Evolutionary conservation across 2,329 filamentous ascomycete species (phyloP).

Genomic region (Cladophialophora immunda): DNA sequence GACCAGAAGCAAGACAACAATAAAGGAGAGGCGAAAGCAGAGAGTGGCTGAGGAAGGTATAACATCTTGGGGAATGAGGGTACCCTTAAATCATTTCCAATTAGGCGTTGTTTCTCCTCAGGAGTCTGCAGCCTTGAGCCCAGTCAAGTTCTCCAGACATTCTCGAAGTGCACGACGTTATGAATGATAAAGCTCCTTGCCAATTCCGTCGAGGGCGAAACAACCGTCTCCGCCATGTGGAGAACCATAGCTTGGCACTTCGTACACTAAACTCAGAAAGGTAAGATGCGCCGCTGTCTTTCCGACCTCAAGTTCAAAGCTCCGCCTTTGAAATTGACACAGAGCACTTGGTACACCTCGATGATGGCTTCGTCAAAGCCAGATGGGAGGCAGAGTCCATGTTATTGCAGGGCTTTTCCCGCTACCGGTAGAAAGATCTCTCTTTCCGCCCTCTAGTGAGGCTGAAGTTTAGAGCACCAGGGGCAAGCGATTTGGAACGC

Average conservation of each 20-base stretch:
- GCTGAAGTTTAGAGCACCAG: background rate
- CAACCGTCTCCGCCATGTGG: background rate
- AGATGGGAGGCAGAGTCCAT: background rate
- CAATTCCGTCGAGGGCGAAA: background rate
- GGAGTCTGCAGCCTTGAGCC: background rate
- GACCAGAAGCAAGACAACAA: background rate
- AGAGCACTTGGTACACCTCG: background rate
- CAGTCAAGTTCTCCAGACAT: background rate
- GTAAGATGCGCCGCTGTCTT: background rate
- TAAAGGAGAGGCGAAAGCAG: background rate
- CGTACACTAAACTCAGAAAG: conserved; percentile 13
- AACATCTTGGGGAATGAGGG: background rate
- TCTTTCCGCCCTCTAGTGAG: background rate
- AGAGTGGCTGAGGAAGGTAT: background rate
- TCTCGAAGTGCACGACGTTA: background rate
- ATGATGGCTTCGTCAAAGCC: conserved; percentile 1
- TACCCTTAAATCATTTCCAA: background rate
- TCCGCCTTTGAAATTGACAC: background rate
- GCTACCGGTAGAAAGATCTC: background rate
- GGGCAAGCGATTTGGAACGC: background rate
- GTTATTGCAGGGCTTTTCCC: background rate
- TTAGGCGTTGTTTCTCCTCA: background rate
- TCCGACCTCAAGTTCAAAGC: background rate
- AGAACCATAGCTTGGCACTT: conserved; percentile 8
- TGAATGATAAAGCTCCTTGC: background rate